Evolutionary conservation across 2,329 filamentous ascomycete genomes (phyloP), one percentile per base, ranked within the genome.

Genomic region (Scedosporium aurantiacum): DNA sequence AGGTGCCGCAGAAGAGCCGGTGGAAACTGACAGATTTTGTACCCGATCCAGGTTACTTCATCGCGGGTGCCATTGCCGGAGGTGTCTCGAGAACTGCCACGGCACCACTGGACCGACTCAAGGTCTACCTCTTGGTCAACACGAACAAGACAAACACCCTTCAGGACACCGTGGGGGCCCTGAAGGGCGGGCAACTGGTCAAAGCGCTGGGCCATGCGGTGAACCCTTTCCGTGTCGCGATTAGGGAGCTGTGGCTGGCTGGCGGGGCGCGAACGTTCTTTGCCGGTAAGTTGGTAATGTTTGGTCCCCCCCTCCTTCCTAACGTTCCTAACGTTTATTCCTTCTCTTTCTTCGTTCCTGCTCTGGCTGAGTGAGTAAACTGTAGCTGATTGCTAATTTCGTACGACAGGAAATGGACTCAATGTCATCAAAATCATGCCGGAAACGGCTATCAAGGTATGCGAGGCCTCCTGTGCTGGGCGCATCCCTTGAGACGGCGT

Each of bases 381-480:
- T 64, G n/a, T 25, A 65, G 55, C 61, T 52, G 52, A 62, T 56
- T 41, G n/a, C 40, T 61, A 21, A 58, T 23, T 21, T 25, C 23
- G 32, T 58, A 16, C 18, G 21, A 27, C 67, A 96, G 92, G 94
- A 43, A 99, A 99, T 70, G 94, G 94, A 3, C 79, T 99, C 67
- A 99, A 99, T 68, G 91, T 99, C 2, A 74, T 97, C 69, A 99
- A 99, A 74, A 94, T 99, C 63, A 96, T 97, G 91, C 94, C 94
- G 0, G 94, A 99, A 76, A 97, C 93, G 28, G 93, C 94, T 27
- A 96, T 99, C 71, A 96, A 97, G 68, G 77, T 79, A 70, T 57
- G 40, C 43, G 67, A 67, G 58, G 60, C 50, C 6, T 27, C 12
- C 6, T 23, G 12, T 23, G 25, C 40, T 57, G 16, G 28, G 5